Evolutionary conservation across 2,329 filamentous ascomycete species (phyloP).

Genomic region (Ceratocystis cubensis): DNA sequence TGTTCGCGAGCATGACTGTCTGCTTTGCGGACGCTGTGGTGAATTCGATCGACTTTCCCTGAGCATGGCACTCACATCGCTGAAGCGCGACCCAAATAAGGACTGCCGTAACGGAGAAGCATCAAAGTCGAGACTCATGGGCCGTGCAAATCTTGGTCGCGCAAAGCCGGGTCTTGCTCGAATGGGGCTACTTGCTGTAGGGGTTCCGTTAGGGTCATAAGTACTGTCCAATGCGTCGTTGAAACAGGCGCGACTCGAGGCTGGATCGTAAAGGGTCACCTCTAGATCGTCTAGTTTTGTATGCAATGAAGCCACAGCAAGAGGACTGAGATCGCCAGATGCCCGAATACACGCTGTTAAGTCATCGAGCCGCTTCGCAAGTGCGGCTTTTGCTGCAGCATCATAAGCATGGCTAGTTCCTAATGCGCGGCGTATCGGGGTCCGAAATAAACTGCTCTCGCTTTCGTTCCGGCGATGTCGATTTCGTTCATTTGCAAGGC

Average conservation of each 20-base stretch:
- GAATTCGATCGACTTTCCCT: conserved; percentile 12
- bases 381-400: conserved; percentile 18
- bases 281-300: conserved; percentile 19
- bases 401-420: conserved; percentile 20
- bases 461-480: conserved; percentile 14
- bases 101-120: conserved; percentile 13
- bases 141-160: conserved; percentile 16
- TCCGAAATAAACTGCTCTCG: conserved; percentile 12
- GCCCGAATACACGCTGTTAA: conserved; percentile 16
- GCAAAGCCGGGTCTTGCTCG: conserved; percentile 11
- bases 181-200: conserved; percentile 3
- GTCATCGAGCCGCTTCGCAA: conserved; percentile 19
- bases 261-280: conserved; percentile 14
- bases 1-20: neutral
- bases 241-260: conserved; percentile 14
- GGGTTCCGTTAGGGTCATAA: conserved; percentile 2
- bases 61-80: conserved; percentile 16
- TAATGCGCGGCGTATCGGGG: conserved; percentile 17
- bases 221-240: conserved; percentile 14
- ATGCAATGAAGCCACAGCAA: conserved; percentile 18
- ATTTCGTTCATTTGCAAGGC: conserved; percentile 7
- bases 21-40: conserved; percentile 5
- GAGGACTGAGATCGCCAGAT: conserved; percentile 16
- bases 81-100: conserved; percentile 17
- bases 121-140: conserved; percentile 19